Conservation (phyloP, 257 asterid species). For the Fraxinus excelsior region DNA sequence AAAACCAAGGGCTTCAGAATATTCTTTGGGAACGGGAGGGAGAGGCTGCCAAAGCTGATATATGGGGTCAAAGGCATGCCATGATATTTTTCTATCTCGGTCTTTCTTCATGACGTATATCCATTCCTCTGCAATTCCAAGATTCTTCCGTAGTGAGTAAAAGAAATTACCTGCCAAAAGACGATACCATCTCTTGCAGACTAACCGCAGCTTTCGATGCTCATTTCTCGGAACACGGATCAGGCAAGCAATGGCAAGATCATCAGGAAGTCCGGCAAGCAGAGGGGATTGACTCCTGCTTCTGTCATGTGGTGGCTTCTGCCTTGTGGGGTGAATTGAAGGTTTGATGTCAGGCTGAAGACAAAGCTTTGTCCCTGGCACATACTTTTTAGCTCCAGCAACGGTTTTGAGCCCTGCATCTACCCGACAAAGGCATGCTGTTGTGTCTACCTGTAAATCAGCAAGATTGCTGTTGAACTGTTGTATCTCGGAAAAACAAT, state of each 20-base stretch:
- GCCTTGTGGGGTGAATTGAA: conserved; percentile 42
- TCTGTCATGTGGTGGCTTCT: conserved; percentile 40
- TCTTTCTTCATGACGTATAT: conserved; percentile 44
- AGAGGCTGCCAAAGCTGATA: conserved; percentile 45
- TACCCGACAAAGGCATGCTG: conserved; percentile 47
- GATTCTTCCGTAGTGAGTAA: conserved; percentile 41
- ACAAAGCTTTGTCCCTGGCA: conserved; percentile 45
- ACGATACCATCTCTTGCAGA: conserved; percentile 48
- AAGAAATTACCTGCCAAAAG: conserved; percentile 44
- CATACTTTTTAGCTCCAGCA: conserved; percentile 43
- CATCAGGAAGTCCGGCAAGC: conserved; percentile 50
- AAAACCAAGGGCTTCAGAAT: conserved; percentile 38
- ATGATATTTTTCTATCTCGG: conserved; percentile 38
- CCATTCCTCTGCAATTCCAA: conserved; percentile 48
- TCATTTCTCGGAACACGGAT: conserved; percentile 49
- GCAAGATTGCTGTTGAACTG: not conserved
- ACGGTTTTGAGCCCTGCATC: conserved; percentile 50
- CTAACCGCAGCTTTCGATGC: conserved; percentile 44
- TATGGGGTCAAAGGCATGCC: conserved; percentile 48
- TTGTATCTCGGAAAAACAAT: not conserved
- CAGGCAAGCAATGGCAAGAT: conserved; percentile 52
- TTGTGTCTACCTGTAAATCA: conserved; percentile 43
- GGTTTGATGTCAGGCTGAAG: conserved; percentile 44
- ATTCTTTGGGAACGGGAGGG: conserved; percentile 50
- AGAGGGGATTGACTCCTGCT: conserved; percentile 41